These are phyloP conservation scores for Saururus chinensis DNA, from an alignment of 164 flowering plant genomes.

Conservation along the genomic window DNA sequence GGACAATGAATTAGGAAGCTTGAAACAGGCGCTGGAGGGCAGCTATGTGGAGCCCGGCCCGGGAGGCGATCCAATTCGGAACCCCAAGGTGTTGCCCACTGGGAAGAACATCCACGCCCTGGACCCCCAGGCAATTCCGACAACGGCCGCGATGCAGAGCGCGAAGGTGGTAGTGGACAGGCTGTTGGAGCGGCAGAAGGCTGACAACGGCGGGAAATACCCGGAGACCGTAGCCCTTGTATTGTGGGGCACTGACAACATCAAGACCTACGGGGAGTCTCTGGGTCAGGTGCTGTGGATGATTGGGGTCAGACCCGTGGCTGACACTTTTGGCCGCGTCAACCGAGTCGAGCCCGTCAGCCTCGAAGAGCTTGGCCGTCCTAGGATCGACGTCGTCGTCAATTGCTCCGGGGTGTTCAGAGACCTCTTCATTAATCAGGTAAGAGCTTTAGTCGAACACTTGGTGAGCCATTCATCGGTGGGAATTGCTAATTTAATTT, in stretches of 20 bases:
- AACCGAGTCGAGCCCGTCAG: slow-evolving; percentile 85
- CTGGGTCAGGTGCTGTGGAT: slow-evolving; percentile 93
- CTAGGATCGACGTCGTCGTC: slow-evolving; percentile 95
- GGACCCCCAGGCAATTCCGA: slow-evolving; percentile 95
- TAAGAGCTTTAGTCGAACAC: slow-evolving; percentile 8
- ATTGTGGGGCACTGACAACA: slow-evolving; percentile 97
- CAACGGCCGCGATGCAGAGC: slow-evolving; percentile 93
- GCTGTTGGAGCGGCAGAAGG: slow-evolving; percentile 89
- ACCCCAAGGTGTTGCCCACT: slow-evolving; percentile 97
- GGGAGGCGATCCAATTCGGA: slow-evolving; percentile 97
- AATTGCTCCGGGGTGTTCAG: slow-evolving; percentile 99
- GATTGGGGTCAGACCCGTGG: slow-evolving; percentile 85
- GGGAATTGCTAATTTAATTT: background rate
- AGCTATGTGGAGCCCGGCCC: slow-evolving; percentile 97
- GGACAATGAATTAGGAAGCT: slow-evolving; percentile 87
- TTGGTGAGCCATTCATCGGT: background rate
- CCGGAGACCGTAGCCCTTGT: slow-evolving; percentile 98
- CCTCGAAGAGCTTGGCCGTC: slow-evolving; percentile 98
- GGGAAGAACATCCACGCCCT: slow-evolving; percentile 98
- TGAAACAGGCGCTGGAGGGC: slow-evolving; percentile 93
- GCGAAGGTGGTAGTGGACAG: slow-evolving; percentile 88
- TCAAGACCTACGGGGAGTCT: slow-evolving; percentile 95
- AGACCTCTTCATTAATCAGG: slow-evolving; percentile 99
- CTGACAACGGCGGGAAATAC: slow-evolving; percentile 87
- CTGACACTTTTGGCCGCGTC: slow-evolving; percentile 89